These are phyloP conservation scores for Thraustochytrium striatum DNA, from an alignment of 352 stramenopile species.

Conservation along the genomic window DNA sequence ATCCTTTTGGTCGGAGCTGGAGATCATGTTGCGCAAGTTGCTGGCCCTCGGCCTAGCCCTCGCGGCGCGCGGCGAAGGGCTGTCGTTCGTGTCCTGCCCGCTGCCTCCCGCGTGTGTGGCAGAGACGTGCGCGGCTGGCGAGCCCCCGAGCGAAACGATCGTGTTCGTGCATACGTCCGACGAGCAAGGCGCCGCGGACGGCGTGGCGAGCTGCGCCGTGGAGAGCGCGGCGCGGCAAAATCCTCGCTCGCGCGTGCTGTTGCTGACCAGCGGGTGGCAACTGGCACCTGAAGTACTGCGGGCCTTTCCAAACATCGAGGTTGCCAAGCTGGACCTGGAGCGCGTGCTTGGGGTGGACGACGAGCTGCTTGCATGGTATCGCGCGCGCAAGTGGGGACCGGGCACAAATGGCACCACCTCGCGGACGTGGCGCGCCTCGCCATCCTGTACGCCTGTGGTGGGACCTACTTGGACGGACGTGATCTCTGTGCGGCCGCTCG, in stretches of 20 bases:
- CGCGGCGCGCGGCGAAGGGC: no score
- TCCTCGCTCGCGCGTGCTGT: not conserved
- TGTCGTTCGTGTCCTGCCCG: no score
- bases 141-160: not conserved
- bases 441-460: conserved; percentile 15
- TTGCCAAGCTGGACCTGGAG: not conserved
- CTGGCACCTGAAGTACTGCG: not conserved
- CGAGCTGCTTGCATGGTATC: not conserved
- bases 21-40: not conserved
- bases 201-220: not conserved
- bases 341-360: not conserved
- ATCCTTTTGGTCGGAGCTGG: not conserved
- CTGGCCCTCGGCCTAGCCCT: no score
- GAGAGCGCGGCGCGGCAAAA: conserved; percentile 6
- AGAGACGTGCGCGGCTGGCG: not conserved
- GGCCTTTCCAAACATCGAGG: not conserved
- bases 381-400: not conserved
- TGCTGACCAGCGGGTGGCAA: not conserved
- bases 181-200: not conserved
- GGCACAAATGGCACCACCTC: conserved; percentile 16
- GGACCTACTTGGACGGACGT: conserved; percentile 33
- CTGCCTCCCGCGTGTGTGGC: no score
- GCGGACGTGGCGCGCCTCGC: not conserved
- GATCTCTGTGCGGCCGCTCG: not conserved
- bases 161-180: conserved; percentile 11